Evolutionary conservation across 805 yeast genomes (phyloP).

Genomic region (Schizosaccharomyces cryophilus): DNA sequence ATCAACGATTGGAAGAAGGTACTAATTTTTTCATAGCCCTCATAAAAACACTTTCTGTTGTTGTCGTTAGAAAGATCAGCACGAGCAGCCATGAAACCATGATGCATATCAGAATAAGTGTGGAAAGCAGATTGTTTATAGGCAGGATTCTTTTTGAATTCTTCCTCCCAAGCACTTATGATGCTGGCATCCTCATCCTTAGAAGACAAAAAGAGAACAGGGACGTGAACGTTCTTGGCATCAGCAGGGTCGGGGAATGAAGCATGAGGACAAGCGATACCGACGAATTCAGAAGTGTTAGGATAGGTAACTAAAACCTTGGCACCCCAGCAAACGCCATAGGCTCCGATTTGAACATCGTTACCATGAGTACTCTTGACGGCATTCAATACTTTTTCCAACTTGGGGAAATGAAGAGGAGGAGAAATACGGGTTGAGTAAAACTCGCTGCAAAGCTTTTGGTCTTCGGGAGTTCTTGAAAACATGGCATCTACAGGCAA

Average conservation of each 20-base stretch:
- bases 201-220: conserved; percentile 6
- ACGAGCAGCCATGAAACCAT: conserved; percentile 9
- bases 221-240: conserved; percentile 6
- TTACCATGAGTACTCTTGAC: neutral
- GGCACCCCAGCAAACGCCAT: conserved; percentile 10
- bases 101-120: conserved; percentile 7
- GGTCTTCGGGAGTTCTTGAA: neutral
- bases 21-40: conserved; percentile 5
- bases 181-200: conserved; percentile 5
- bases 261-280: conserved; percentile 7
- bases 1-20: conserved; percentile 5
- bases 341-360: conserved; percentile 4
- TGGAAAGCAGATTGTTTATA: conserved; percentile 3
- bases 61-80: conserved; percentile 6
- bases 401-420: neutral
- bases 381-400: neutral
- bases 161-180: conserved; percentile 2
- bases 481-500: neutral
- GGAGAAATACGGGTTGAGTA: neutral
- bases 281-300: neutral
- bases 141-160: conserved; percentile 1
- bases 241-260: conserved; percentile 6
- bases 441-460: neutral
- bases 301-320: conserved; percentile 6
- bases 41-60: conserved; percentile 7